Evolutionary conservation across 2,329 filamentous ascomycete genomes (phyloP).

Genomic region (Cladophialophora psammophila): DNA sequence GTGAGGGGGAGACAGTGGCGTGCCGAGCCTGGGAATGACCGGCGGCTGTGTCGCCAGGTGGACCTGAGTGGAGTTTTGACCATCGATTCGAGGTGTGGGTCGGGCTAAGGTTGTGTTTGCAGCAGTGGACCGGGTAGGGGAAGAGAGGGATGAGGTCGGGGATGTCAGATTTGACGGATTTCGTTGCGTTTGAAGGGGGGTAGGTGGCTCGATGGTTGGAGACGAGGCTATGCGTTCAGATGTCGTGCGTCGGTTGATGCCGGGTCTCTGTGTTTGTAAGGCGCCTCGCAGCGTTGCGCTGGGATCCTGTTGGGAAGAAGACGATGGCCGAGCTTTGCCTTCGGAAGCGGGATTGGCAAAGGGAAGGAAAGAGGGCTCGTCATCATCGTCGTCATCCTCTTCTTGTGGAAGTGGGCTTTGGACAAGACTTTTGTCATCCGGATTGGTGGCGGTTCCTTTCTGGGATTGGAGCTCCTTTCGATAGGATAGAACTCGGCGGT

Average conservation of each 20-base stretch:
- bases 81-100: constrained; percentile 2
- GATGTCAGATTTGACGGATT: constrained; percentile 42
- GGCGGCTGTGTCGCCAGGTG: not conserved
- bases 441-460: constrained; percentile 12
- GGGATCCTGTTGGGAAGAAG: constrained; percentile 46
- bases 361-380: constrained; percentile 56
- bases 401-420: constrained; percentile 44
- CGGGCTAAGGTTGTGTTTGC: constrained; percentile 7
- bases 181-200: constrained; percentile 43
- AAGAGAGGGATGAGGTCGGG: constrained; percentile 34
- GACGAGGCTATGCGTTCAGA: constrained; percentile 39
- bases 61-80: constrained; percentile 4
- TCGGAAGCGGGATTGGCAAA: constrained; percentile 40
- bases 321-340: constrained; percentile 33
- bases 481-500: constrained; percentile 33
- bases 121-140: constrained; percentile 17
- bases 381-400: constrained; percentile 50
- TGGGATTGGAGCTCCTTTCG: constrained; percentile 30
- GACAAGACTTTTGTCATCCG: constrained; percentile 34
- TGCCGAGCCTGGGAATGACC: constrained; percentile 13
- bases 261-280: constrained; percentile 35
- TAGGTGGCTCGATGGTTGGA: constrained; percentile 34
- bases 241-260: constrained; percentile 41
- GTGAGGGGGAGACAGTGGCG: constrained; percentile 53
- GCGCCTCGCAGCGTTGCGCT: constrained; percentile 52